Evolutionary conservation across 345 rosid species (phyloP).

Genomic region (Brassica cretica): DNA sequence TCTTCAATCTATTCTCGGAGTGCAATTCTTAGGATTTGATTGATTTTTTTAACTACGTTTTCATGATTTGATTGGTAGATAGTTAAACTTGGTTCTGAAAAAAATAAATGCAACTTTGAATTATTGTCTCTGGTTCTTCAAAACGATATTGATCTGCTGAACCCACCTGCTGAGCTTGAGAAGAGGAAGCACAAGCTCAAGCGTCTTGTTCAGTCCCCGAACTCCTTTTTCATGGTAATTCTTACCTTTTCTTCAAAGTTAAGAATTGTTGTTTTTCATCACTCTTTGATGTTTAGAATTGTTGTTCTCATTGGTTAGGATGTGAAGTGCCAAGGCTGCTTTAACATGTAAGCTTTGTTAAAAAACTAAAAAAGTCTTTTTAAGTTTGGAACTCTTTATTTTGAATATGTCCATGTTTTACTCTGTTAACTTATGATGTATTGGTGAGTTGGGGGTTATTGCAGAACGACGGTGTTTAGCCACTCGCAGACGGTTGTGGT

Average conservation of each 20-base stretch:
- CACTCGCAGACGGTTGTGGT: too few species aligned
- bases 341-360: too few species aligned
- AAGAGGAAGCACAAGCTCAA: constrained; percentile 79
- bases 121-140: constrained; percentile 48
- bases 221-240: constrained; percentile 63
- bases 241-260: background rate
- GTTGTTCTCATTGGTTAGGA: constrained; percentile 34
- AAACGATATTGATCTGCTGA: constrained; percentile 66
- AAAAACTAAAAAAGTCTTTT: too few species aligned
- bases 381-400: background rate
- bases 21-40: background rate
- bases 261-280: too few species aligned
- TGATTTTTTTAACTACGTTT: background rate
- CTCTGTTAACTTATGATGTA: background rate
- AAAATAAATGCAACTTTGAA: background rate
- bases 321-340: constrained; percentile 12
- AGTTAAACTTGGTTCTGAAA: background rate
- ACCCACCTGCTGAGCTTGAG: constrained; percentile 72
- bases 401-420: background rate
- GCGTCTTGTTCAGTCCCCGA: constrained; percentile 71
- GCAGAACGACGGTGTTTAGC: constrained; percentile 43
- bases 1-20: background rate
- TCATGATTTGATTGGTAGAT: constrained; percentile 4
- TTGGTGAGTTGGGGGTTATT: background rate
- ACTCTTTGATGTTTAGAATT: background rate